Conservation (phyloP, 2,329 filamentous ascomycete species). For the Aureobasidium sp. region DNA sequence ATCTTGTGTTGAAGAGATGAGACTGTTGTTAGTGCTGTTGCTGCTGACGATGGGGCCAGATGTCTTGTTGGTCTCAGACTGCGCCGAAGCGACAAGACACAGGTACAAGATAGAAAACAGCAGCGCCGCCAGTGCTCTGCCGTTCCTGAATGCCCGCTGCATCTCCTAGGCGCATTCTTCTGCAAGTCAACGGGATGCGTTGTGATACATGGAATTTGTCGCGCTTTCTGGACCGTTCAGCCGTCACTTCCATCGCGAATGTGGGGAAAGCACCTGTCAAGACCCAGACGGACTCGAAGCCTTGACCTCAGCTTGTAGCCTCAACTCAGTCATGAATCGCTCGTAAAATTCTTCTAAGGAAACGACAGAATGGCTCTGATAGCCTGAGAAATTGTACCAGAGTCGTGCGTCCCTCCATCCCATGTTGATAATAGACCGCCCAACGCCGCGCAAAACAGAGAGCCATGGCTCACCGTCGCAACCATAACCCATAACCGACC, state of each 20-base stretch:
- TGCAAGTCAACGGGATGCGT: slow-evolving; percentile 8
- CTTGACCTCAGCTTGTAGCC: background rate
- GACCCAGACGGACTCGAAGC: background rate
- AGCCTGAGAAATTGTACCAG: background rate
- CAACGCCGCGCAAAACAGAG: slow-evolving; percentile 15
- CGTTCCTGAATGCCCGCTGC: slow-evolving; percentile 3
- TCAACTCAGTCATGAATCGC: slow-evolving; percentile 4
- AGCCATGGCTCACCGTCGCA: slow-evolving; percentile 6
- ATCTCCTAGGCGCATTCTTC: slow-evolving; percentile 11
- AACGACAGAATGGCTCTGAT: slow-evolving; percentile 16
- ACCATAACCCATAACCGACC: background rate
- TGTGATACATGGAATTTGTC: background rate
- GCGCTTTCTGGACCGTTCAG: background rate
- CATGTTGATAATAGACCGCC: background rate
- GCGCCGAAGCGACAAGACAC: background rate
- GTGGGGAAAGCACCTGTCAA: slow-evolving; percentile 3
- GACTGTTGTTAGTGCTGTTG: background rate
- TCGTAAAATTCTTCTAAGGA: slow-evolving; percentile 13
- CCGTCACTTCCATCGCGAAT: slow-evolving; percentile 5
- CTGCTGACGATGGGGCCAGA: background rate
- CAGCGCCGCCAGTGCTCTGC: slow-evolving; percentile 7
- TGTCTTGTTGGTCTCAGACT: slow-evolving; percentile 8
- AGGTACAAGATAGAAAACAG: background rate
- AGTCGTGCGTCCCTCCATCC: slow-evolving; percentile 11
- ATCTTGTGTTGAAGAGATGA: background rate